Conservation (phyloP, 73 alveolate genomes). For the Paramecium sonneborni region DNA sequence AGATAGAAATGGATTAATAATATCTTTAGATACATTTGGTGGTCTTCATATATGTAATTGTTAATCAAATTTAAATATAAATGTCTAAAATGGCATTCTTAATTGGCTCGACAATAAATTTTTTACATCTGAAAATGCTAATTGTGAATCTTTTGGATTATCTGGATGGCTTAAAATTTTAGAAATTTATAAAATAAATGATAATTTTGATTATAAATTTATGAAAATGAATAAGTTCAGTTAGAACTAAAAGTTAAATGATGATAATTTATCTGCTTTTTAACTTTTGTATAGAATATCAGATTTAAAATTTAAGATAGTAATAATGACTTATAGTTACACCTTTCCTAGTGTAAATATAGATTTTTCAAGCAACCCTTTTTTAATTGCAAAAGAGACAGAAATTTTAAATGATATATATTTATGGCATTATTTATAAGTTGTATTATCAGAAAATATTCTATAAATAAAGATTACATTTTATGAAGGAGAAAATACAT, state of each 20-base stretch:
- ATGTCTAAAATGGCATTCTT: neutral
- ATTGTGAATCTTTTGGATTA: neutral
- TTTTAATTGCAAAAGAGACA: neutral
- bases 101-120: neutral
- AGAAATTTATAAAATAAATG: neutral
- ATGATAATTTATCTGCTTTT: neutral
- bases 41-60: neutral
- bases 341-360: neutral
- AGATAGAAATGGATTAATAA: neutral
- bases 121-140: neutral
- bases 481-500: neutral
- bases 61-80: no score
- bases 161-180: neutral
- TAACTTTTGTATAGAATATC: no score
- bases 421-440: neutral
- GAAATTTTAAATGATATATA: neutral
- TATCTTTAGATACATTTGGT: neutral
- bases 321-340: neutral
- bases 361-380: neutral
- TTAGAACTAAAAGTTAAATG: neutral
- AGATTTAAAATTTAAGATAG: no score
- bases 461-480: neutral
- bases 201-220: no score
- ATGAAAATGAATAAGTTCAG: neutral
- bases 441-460: neutral